Evolutionary conservation across 495 filamentous ascomycete species (phyloP).

Genomic region (Talaromyces proteolyticus): DNA sequence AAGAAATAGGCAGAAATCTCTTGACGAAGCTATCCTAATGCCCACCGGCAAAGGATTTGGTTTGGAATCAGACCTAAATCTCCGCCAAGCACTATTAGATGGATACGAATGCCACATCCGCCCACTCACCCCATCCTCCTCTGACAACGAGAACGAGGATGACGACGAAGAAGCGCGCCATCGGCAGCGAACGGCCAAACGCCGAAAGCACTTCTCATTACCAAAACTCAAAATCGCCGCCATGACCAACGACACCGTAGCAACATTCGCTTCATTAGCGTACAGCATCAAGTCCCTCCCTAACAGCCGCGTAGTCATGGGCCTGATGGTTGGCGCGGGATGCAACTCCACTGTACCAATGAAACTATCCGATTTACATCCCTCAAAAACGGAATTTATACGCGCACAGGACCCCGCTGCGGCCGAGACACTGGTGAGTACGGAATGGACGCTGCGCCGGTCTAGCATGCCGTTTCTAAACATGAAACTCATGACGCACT

Average conservation of each 20-base stretch:
- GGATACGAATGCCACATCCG: conserved; percentile 54
- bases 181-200: conserved; percentile 14
- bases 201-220: conserved; percentile 35
- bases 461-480: conserved; percentile 53
- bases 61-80: conserved; percentile 58
- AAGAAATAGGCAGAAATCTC: conserved; percentile 52
- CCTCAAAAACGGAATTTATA: conserved; percentile 41
- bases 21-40: conserved; percentile 67
- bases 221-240: conserved; percentile 60
- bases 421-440: conserved; percentile 62
- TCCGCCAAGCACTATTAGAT: conserved; percentile 55
- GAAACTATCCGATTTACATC: conserved; percentile 51
- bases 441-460: conserved; percentile 72
- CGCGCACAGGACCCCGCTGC: conserved; percentile 25
- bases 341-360: conserved; percentile 71
- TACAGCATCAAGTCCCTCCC: conserved; percentile 49
- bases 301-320: conserved; percentile 65
- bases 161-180: conserved; percentile 9
- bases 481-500: conserved; percentile 52
- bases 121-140: conserved; percentile 8
- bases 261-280: conserved; percentile 66
- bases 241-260: conserved; percentile 71
- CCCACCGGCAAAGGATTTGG: conserved; percentile 77
- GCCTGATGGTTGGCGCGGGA: conserved; percentile 70
- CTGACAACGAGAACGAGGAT: conserved; percentile 2